Evolutionary conservation across 2,329 filamentous ascomycete genomes (phyloP).

Genomic region (Coniosporium tulheliwenetii): DNA sequence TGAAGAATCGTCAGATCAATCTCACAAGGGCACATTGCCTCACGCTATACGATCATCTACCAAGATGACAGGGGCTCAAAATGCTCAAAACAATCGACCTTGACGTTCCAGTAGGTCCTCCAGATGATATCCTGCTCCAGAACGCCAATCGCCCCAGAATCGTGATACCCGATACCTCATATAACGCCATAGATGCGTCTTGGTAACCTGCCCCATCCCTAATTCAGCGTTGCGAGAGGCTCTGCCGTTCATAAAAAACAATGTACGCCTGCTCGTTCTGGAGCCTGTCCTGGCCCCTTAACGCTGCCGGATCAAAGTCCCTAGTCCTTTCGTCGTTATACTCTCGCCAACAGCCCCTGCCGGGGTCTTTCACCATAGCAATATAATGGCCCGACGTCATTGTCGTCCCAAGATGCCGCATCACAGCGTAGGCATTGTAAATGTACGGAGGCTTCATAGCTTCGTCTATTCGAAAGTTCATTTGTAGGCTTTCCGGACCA

Average conservation of each 20-base stretch:
- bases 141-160: no score
- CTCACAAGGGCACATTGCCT: no score
- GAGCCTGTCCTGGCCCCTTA: slow-evolving; percentile 30
- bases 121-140: no score
- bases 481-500: slow-evolving; percentile 16
- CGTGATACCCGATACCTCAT: no score
- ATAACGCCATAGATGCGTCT: no score
- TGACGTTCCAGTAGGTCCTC: no score
- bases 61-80: no score
- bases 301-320: slow-evolving; percentile 40
- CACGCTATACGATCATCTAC: no score
- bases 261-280: slow-evolving; percentile 51
- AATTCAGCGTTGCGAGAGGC: no score
- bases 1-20: no score
- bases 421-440: slow-evolving; percentile 78
- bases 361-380: slow-evolving; percentile 37
- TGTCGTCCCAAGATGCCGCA: slow-evolving; percentile 56
- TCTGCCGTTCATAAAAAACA: slow-evolving; percentile 39
- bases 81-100: no score
- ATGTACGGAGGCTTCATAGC: slow-evolving; percentile 42
- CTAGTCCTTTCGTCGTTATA: slow-evolving; percentile 42
- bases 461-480: slow-evolving; percentile 12
- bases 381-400: slow-evolving; percentile 69
- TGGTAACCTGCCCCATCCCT: no score
- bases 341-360: slow-evolving; percentile 40